phyloP scores from a whole-genome alignment of 768 basidiomycete genomes.

The Epithele typhae region DNA sequence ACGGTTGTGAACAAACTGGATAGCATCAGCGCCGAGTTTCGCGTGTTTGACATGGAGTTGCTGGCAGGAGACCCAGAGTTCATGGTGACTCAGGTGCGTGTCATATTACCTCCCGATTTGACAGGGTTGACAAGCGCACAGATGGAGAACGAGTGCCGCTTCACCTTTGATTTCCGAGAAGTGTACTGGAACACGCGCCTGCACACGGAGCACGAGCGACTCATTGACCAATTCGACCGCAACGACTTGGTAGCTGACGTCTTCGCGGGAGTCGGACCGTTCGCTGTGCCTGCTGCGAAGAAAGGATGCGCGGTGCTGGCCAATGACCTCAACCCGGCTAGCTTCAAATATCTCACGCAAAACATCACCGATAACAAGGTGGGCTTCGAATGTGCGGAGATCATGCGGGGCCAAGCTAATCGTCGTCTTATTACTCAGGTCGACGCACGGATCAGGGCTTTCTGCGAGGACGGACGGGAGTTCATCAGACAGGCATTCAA shows the following conservation, averaged over 20 bases:
- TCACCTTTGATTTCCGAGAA: constrained; percentile 90
- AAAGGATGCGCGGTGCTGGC: constrained; percentile 87
- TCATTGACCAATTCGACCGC: constrained; percentile 69
- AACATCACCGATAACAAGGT: constrained; percentile 82
- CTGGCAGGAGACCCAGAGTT: constrained; percentile 88
- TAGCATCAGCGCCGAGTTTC: constrained; percentile 78
- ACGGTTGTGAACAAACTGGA: constrained; percentile 97
- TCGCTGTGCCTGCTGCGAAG: constrained; percentile 89
- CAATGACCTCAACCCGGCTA: constrained; percentile 92
- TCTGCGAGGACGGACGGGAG: constrained; percentile 79
- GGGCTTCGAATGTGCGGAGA: constrained; percentile 25
- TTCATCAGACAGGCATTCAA: constrained; percentile 67
- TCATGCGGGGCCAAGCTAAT: background rate
- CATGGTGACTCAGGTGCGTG: constrained; percentile 80
- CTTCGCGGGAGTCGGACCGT: constrained; percentile 97
- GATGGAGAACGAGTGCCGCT: constrained; percentile 83
- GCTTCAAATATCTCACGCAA: constrained; percentile 66
- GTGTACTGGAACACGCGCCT: constrained; percentile 99
- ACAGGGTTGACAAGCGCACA: constrained; percentile 26
- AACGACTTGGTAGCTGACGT: constrained; percentile 87
- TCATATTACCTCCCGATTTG: background rate
- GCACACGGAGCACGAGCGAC: constrained; percentile 84
- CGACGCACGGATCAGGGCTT: constrained; percentile 58
- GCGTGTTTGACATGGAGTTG: constrained; percentile 96
- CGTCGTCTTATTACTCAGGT: constrained; percentile 48